Evolutionary conservation across 2,329 filamentous ascomycete species (phyloP).

Genomic region (Teratosphaeria epicoccoides): DNA sequence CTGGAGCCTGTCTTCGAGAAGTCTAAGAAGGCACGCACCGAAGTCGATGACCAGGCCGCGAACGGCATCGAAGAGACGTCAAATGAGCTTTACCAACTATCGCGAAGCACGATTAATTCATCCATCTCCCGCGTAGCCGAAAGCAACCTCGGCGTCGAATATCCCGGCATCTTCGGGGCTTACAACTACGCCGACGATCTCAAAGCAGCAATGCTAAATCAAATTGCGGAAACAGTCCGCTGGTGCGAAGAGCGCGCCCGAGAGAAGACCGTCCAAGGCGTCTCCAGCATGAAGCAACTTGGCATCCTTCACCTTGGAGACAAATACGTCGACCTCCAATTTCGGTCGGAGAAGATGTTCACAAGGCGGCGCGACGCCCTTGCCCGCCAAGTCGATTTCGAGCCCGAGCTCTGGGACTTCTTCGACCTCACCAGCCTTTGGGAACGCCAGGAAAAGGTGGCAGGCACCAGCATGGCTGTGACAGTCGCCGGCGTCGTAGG

Average conservation of each 20-base stretch:
- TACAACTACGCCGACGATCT: constrained; percentile 92
- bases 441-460: constrained; percentile 88
- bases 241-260: constrained; percentile 81
- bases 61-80: constrained; percentile 74
- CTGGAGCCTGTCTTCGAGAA: constrained; percentile 79
- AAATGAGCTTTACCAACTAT: constrained; percentile 75
- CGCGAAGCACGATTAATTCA: constrained; percentile 61
- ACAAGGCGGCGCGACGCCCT: constrained; percentile 68
- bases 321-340: constrained; percentile 74
- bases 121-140: constrained; percentile 70
- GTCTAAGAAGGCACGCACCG: constrained; percentile 65
- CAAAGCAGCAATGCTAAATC: constrained; percentile 81
- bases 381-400: constrained; percentile 74
- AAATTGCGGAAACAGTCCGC: constrained; percentile 68
- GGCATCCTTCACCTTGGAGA: constrained; percentile 81
- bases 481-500: constrained; percentile 83
- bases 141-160: constrained; percentile 67
- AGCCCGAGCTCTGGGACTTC: constrained; percentile 86
- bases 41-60: constrained; percentile 74
- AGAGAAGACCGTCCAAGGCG: constrained; percentile 63
- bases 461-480: constrained; percentile 86
- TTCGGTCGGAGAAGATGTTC: constrained; percentile 93
- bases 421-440: constrained; percentile 75
- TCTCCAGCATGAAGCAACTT: constrained; percentile 78
- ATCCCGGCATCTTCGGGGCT: constrained; percentile 72